A percentile compares a stretch with the other conserved stretches of the same genome.
Conservation (phyloP, 495 filamentous ascomycete genomes). For the Evansstolkia leycettana region DNA sequence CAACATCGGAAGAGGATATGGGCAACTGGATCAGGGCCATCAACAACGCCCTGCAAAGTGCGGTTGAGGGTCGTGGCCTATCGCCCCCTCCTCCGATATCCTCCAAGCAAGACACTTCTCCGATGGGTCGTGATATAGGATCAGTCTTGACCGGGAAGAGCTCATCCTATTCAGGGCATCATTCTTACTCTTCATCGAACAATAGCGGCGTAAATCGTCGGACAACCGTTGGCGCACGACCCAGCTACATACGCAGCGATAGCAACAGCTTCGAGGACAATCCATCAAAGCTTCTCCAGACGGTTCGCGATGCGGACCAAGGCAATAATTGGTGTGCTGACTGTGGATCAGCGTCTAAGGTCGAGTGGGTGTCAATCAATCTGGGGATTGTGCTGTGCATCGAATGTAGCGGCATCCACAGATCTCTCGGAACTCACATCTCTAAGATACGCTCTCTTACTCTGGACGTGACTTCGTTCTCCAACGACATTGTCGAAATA, state of each 20-base stretch:
- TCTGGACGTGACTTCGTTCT: constrained; percentile 89
- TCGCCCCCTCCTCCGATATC: constrained; percentile 28
- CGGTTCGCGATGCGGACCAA: constrained; percentile 80
- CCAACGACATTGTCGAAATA: constrained; percentile 90
- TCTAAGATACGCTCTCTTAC: constrained; percentile 95
- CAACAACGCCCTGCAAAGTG: constrained; percentile 94
- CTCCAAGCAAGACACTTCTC: constrained; percentile 34
- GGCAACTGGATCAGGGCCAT: constrained; percentile 91
- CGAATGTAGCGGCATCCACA: constrained; percentile 95
- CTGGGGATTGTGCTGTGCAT: constrained; percentile 94
- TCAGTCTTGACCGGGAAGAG: constrained; percentile 92
- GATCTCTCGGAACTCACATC: constrained; percentile 93
- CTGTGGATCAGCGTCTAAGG: constrained; percentile 80
- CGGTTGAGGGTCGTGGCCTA: constrained; percentile 67
- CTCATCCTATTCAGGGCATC: constrained; percentile 54
- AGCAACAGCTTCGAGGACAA: constrained; percentile 67
- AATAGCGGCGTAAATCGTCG: constrained; percentile 57
- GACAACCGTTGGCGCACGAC: constrained; percentile 81
- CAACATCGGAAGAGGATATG: constrained; percentile 97
- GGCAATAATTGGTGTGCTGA: constrained; percentile 94
- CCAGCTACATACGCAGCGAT: constrained; percentile 54
- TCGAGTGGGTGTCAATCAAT: constrained; percentile 99
- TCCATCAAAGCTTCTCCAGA: constrained; percentile 71
- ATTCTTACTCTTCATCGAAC: constrained; percentile 36
- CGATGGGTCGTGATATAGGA: constrained; percentile 68